phyloP scores from a whole-genome alignment of 2,329 filamentous ascomycete genomes.

The Ophiosphaerella narmari region DNA sequence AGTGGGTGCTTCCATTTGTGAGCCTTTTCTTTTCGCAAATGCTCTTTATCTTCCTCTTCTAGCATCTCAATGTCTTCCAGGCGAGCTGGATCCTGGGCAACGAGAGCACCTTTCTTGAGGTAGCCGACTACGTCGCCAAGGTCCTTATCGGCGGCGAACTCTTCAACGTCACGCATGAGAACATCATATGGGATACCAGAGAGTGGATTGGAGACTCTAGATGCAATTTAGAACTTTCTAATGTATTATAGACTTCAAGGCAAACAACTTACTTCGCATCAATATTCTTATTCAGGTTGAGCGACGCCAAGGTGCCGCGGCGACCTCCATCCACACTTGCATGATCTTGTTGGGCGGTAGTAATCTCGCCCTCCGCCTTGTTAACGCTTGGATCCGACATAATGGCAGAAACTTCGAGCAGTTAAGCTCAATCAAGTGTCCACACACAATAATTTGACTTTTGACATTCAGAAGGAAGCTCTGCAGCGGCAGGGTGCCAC shows the following conservation, averaged over 20 bases:
- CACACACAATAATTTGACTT: neutral
- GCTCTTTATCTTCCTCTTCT: conserved; percentile 62
- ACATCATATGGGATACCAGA: no score
- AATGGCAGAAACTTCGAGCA: neutral
- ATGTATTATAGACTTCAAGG: neutral
- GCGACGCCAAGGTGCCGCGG: conserved; percentile 10
- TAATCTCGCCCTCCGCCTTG: neutral
- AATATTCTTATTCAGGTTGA: conserved; percentile 16
- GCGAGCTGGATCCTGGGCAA: conserved; percentile 69
- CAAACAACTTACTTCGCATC: conserved; percentile 13
- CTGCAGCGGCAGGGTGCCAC: no score
- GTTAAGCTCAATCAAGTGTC: neutral
- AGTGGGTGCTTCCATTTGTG: conserved; percentile 66
- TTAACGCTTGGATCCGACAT: conserved; percentile 4
- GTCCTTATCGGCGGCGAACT: no score
- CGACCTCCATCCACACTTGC: conserved; percentile 7
- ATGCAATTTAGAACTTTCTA: no score
- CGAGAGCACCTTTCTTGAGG: conserved; percentile 62
- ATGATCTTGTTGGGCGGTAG: neutral
- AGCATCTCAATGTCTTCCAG: conserved; percentile 67
- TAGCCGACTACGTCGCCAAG: conserved; percentile 8
- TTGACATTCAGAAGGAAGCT: no score
- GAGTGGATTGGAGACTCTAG: no score
- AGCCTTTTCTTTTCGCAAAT: conserved; percentile 63
- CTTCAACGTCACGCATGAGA: no score